These are phyloP conservation scores for Kuraishia cidri DNA, from an alignment of 805 yeast species.

Conservation along the genomic window DNA sequence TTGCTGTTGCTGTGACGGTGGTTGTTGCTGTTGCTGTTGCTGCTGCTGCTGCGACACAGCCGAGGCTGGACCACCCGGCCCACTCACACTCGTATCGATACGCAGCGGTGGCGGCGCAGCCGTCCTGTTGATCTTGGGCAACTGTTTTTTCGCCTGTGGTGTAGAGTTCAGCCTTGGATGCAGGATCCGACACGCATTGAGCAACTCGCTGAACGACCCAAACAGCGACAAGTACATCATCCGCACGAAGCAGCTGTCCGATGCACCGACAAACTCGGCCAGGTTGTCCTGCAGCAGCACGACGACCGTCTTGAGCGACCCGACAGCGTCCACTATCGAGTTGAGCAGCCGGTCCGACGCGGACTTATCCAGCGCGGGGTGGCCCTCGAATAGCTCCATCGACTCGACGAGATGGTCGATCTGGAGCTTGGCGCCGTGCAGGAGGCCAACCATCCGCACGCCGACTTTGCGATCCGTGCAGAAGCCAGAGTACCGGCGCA, in stretches of 20 bases:
- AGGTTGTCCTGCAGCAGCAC: constrained; percentile 37
- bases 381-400: constrained; percentile 37
- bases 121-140: background rate
- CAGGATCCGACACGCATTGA: constrained; percentile 51
- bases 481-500: constrained; percentile 47
- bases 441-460: constrained; percentile 40
- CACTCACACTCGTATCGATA: constrained; percentile 5
- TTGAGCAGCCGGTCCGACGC: constrained; percentile 18
- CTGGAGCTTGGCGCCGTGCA: constrained; percentile 42
- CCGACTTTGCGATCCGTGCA: constrained; percentile 47
- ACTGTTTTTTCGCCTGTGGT: background rate
- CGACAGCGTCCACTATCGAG: constrained; percentile 23
- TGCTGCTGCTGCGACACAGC: background rate
- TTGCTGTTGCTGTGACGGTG: too few relatives aligned
- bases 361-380: constrained; percentile 5
- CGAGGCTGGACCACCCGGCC: background rate
- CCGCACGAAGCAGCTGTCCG: constrained; percentile 58
- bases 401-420: constrained; percentile 50
- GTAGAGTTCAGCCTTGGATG: constrained; percentile 12
- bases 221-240: constrained; percentile 51
- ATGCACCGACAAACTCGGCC: constrained; percentile 36
- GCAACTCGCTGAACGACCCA: constrained; percentile 58
- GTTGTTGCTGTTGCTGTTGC: too few relatives aligned
- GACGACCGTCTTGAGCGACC: constrained; percentile 45
- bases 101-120: constrained; percentile 7